Evolutionary conservation across 1,284 basidiomycete species (phyloP).

Genomic region (Exsudoporus floridanus): DNA sequence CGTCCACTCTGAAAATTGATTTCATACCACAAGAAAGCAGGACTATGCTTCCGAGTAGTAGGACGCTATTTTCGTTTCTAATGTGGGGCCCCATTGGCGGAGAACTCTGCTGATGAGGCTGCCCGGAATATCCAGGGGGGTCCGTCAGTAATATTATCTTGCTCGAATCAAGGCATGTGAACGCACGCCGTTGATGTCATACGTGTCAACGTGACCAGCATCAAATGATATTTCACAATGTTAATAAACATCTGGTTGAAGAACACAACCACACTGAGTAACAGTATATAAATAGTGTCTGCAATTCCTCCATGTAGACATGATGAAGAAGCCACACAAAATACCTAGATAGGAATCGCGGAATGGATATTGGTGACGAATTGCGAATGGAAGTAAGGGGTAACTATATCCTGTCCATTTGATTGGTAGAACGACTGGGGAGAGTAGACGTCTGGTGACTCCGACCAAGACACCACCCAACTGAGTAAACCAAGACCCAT

Average conservation of each 20-base stretch:
- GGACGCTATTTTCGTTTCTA: not conserved
- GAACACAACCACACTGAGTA: no score
- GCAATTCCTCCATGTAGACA: not conserved
- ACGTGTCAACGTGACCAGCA: not conserved
- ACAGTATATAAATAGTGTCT: no score
- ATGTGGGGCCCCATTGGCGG: not conserved
- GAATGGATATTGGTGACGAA: conserved; percentile 2
- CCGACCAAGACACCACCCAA: not conserved
- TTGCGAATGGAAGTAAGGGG: conserved; percentile 1
- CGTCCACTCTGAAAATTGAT: no score
- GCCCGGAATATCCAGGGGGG: no score
- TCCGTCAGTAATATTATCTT: no score
- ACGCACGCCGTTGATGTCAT: no score
- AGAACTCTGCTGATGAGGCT: not conserved
- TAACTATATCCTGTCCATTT: conserved; percentile 2
- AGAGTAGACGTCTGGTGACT: conserved; percentile 4
- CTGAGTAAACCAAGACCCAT: conserved; percentile 8
- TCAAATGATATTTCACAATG: not conserved
- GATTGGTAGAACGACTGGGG: conserved; percentile 7
- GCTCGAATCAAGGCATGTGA: no score
- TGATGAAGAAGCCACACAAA: conserved; percentile 3
- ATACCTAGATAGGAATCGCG: not conserved
- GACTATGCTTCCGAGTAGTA: no score
- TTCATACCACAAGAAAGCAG: no score
- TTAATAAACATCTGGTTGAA: not conserved